These are phyloP conservation scores for Amphichorda felina DNA, from an alignment of 2,329 filamentous ascomycete genomes.

Conservation along the genomic window DNA sequence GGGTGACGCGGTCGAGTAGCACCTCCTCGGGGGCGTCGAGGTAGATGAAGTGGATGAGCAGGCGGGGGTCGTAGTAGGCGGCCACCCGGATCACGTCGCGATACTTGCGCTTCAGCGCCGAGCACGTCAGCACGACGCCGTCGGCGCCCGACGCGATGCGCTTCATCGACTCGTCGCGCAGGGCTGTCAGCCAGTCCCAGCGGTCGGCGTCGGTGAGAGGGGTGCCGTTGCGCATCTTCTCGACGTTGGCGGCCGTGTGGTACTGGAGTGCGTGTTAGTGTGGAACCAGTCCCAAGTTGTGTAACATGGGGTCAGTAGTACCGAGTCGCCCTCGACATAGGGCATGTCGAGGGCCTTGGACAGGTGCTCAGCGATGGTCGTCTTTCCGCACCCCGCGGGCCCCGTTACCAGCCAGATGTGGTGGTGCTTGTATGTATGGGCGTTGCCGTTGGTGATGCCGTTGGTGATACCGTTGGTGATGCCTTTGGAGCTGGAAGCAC, in stretches of 20 bases:
- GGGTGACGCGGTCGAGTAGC: constrained; percentile 62
- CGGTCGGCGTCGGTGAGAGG: constrained; percentile 87
- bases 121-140: constrained; percentile 92
- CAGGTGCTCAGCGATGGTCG: constrained; percentile 57
- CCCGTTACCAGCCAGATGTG: constrained; percentile 77
- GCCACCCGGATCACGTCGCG: constrained; percentile 81
- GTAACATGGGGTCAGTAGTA: constrained; percentile 20
- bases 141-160: constrained; percentile 43
- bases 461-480: constrained; percentile 9
- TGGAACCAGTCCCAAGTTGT: not conserved
- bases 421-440: constrained; percentile 29
- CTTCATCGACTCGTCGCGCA: constrained; percentile 56
- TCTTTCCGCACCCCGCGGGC: constrained; percentile 71
- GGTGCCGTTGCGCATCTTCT: constrained; percentile 79
- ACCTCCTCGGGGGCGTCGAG: constrained; percentile 67
- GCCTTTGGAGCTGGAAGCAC: constrained; percentile 10
- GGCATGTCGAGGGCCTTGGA: constrained; percentile 51
- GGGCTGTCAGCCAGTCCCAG: constrained; percentile 88
- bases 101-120: constrained; percentile 93
- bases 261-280: constrained; percentile 38
- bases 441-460: constrained; percentile 14
- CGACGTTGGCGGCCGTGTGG: constrained; percentile 66
- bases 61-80: constrained; percentile 58
- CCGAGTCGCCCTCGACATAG: constrained; percentile 69
- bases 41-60: constrained; percentile 88